These are phyloP conservation scores for Penicillium angulare DNA, from an alignment of 495 filamentous ascomycete species.

Conservation along the genomic window DNA sequence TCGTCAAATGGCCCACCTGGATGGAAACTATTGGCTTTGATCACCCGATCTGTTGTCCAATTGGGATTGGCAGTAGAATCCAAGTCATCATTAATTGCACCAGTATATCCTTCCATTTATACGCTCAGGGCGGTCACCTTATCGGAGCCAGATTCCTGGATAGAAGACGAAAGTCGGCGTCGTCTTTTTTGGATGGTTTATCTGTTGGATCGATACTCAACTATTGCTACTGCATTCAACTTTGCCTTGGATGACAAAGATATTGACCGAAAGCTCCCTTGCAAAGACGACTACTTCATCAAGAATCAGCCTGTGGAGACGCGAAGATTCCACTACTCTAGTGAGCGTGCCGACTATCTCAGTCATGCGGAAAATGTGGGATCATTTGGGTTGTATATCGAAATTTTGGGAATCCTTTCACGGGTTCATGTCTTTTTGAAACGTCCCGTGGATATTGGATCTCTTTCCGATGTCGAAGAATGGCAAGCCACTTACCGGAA, in stretches of 20 bases:
- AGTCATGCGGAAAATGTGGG: slow-evolving; percentile 79
- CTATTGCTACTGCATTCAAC: slow-evolving; percentile 84
- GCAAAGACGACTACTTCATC: slow-evolving; percentile 80
- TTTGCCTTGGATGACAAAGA: slow-evolving; percentile 85
- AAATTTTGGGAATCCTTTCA: slow-evolving; percentile 81
- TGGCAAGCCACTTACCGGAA: slow-evolving; percentile 87
- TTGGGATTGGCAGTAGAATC: slow-evolving; percentile 78
- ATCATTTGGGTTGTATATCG: slow-evolving; percentile 81
- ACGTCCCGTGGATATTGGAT: slow-evolving; percentile 82
- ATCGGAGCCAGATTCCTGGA: slow-evolving; percentile 77
- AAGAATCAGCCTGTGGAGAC: slow-evolving; percentile 82
- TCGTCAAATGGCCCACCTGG: slow-evolving; percentile 80
- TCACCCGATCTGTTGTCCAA: slow-evolving; percentile 82
- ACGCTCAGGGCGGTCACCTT: slow-evolving; percentile 78
- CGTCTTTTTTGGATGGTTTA: slow-evolving; percentile 94
- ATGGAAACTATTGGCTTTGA: slow-evolving; percentile 86
- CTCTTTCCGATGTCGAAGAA: slow-evolving; percentile 77
- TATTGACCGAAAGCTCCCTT: slow-evolving; percentile 82
- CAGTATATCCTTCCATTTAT: slow-evolving; percentile 77
- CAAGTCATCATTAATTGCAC: slow-evolving; percentile 69
- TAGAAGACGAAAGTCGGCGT: slow-evolving; percentile 81
- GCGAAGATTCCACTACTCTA: slow-evolving; percentile 66
- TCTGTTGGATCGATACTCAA: slow-evolving; percentile 82
- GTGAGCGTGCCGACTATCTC: slow-evolving; percentile 55
- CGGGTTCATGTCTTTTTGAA: slow-evolving; percentile 84